Evolutionary conservation across 768 basidiomycete species (phyloP).

Genomic region (Rhizopogon rudus): DNA sequence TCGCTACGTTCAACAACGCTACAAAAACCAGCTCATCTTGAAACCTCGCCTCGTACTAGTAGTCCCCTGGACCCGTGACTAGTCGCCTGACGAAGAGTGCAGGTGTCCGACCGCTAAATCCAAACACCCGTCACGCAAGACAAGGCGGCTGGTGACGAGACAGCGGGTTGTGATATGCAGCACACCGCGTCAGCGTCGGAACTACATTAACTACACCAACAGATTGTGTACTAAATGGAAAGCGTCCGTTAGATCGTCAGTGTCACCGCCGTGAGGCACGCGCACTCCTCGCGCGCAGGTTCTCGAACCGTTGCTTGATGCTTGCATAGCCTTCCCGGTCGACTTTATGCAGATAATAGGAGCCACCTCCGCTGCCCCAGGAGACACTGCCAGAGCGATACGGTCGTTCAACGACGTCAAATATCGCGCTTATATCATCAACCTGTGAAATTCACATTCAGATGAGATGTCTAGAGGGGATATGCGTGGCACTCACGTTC

Average conservation of each 20-base stretch:
- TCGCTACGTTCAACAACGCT: no score
- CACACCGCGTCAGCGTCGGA: background rate
- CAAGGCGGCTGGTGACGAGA: no score
- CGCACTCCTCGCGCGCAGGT: constrained; percentile 27
- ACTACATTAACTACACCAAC: background rate
- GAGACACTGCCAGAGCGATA: constrained; percentile 77
- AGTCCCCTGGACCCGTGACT: no score
- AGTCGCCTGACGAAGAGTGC: no score
- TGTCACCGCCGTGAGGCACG: constrained; percentile 19
- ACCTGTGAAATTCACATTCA: constrained; percentile 35
- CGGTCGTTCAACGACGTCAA: constrained; percentile 63
- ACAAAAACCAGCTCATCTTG: no score
- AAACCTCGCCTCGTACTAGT: no score
- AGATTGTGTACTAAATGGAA: background rate
- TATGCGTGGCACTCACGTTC: constrained; percentile 47
- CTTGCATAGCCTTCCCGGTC: constrained; percentile 67
- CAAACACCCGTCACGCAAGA: no score
- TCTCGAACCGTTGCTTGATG: constrained; percentile 54
- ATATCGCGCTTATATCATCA: constrained; percentile 77
- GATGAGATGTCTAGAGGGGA: background rate
- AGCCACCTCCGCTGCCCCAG: constrained; percentile 70
- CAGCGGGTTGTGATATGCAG: no score
- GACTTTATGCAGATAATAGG: constrained; percentile 73
- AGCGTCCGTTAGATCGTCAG: background rate
- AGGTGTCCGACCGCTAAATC: no score